phyloP scores from a whole-genome alignment of 371 early-diverging fungal species.

The Mortierella sp. region DNA sequence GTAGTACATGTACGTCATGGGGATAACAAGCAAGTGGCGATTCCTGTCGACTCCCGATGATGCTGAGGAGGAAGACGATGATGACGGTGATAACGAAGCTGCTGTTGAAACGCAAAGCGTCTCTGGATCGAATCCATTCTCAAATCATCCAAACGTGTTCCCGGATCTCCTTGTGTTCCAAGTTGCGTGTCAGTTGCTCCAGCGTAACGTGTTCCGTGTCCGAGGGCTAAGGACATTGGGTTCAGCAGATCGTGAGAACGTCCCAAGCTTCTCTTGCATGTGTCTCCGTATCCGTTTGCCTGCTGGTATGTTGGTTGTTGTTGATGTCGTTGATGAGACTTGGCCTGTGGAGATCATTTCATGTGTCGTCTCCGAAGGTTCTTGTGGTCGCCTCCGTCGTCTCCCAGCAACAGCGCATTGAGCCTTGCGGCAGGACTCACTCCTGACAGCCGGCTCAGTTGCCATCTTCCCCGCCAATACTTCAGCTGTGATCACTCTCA shows the following conservation, averaged over 20 bases:
- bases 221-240: constrained; percentile 44
- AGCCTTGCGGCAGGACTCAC: constrained; percentile 9
- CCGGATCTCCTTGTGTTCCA: constrained; percentile 40
- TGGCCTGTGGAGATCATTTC: not conserved
- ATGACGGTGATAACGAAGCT: not conserved
- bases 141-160: constrained; percentile 40
- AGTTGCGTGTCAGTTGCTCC: constrained; percentile 31
- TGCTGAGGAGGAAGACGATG: not conserved
- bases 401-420: constrained; percentile 17
- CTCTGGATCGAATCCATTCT: constrained; percentile 23
- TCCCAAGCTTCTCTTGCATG: constrained; percentile 29
- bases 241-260: constrained; percentile 39
- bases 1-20: constrained; percentile 48
- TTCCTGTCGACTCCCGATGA: not conserved
- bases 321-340: not conserved
- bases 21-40: constrained; percentile 32
- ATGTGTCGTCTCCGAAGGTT: not conserved
- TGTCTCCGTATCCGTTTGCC: constrained; percentile 19
- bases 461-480: constrained; percentile 49
- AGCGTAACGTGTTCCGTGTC: constrained; percentile 36
- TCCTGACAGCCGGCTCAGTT: constrained; percentile 12
- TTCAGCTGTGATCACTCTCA: constrained; percentile 45
- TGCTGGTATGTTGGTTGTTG: no score
- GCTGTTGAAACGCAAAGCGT: not conserved
- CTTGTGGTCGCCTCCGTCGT: not conserved